A percentile compares a stretch with the other conserved stretches of the same genome.
Evolutionary conservation across 805 yeast genomes (phyloP).

Genomic region (Candida berthetii): DNA sequence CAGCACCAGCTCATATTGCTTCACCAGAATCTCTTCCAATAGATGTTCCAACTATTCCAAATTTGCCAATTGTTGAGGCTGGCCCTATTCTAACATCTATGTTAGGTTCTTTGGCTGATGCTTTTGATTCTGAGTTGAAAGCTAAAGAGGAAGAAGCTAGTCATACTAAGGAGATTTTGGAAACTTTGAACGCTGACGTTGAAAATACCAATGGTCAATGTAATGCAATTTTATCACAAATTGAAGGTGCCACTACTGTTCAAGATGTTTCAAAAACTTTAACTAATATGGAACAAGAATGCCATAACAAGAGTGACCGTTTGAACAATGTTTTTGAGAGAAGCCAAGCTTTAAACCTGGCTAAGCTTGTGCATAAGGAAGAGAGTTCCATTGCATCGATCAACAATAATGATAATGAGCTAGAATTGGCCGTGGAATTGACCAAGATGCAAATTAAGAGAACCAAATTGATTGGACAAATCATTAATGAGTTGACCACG

Average conservation of each 20-base stretch:
- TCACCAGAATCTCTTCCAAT: background rate
- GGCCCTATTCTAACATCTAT: conserved; percentile 24
- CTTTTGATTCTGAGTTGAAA: conserved; percentile 49
- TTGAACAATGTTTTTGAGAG: conserved; percentile 48
- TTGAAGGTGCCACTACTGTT: conserved; percentile 12
- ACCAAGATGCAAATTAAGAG: conserved; percentile 50
- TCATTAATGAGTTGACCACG: conserved; percentile 44
- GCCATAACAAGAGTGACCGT: conserved; percentile 23
- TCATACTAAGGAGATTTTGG: conserved; percentile 38
- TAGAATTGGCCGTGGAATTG: conserved; percentile 31
- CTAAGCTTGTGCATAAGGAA: conserved; percentile 50
- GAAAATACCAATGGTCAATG: conserved; percentile 26
- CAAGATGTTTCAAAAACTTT: conserved; percentile 12
- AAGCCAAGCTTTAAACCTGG: conserved; percentile 56
- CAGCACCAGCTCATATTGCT: background rate
- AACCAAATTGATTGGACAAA: conserved; percentile 33
- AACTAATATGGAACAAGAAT: conserved; percentile 10
- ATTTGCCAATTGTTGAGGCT: conserved; percentile 17
- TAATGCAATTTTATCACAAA: conserved; percentile 18
- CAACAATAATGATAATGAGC: conserved; percentile 10
- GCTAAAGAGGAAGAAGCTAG: conserved; percentile 47
- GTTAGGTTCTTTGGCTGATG: conserved; percentile 39
- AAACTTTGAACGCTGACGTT: conserved; percentile 33
- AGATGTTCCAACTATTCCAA: conserved; percentile 10
- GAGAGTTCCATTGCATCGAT: conserved; percentile 27